These are phyloP conservation scores for Populus alba DNA, from an alignment of 345 rosid genomes.

Conservation along the genomic window DNA sequence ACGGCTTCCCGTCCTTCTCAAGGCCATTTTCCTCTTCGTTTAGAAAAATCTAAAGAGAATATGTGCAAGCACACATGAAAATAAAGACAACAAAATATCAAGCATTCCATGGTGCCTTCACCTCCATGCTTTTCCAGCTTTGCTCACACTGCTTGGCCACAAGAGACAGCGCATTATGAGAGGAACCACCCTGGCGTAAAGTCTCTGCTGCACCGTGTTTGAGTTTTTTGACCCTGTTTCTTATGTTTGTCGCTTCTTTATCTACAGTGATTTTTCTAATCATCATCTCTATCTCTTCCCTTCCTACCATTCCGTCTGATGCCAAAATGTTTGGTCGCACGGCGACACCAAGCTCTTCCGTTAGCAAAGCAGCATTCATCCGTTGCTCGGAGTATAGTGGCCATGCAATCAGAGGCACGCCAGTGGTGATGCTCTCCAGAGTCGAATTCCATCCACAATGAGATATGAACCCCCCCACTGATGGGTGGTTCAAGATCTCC, in stretches of 20 bases:
- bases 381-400: constrained; percentile 70
- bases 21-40: no score
- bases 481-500: constrained; percentile 50
- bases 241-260: constrained; percentile 8
- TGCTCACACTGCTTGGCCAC: constrained; percentile 10
- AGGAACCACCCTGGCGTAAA: constrained; percentile 10
- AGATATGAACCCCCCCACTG: constrained; percentile 60
- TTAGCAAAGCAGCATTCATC: constrained; percentile 59
- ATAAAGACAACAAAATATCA: no score
- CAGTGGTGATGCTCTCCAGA: constrained; percentile 49
- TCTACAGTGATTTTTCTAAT: constrained; percentile 21
- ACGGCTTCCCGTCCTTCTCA: no score
- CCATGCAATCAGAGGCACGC: constrained; percentile 70
- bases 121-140: background rate
- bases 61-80: no score
- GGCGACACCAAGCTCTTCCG: constrained; percentile 24
- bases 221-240: background rate
- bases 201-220: constrained; percentile 11
- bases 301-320: background rate
- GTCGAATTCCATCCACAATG: constrained; percentile 76
- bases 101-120: no score
- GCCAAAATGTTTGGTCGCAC: constrained; percentile 5
- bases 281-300: constrained; percentile 21
- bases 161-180: constrained; percentile 12
- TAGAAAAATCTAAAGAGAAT: no score